Evolutionary conservation across 768 basidiomycete species (phyloP).

Genomic region (Hericium rajendrae): DNA sequence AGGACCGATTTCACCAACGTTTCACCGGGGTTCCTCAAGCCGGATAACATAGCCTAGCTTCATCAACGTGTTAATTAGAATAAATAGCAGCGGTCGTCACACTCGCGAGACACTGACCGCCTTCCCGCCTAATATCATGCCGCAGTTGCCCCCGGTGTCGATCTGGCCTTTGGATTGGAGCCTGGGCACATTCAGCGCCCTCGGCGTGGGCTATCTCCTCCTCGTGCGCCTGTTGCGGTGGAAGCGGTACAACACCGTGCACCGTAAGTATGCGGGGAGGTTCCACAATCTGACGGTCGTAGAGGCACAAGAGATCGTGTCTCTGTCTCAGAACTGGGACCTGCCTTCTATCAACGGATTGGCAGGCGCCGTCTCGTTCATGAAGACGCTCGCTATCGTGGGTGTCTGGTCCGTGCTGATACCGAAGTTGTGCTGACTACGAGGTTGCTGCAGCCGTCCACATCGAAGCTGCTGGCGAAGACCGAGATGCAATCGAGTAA

Average conservation of each 20-base stretch:
- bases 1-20: no score
- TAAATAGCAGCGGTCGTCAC: no score
- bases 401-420: background rate
- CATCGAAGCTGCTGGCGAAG: background rate
- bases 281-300: background rate
- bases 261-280: background rate
- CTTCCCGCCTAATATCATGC: no score
- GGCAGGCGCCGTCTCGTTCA: background rate
- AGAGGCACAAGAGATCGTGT: background rate
- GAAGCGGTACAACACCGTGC: background rate
- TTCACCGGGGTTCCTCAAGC: no score
- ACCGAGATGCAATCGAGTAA: background rate
- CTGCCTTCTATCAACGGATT: background rate
- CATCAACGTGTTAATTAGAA: no score
- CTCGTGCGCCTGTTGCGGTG: background rate
- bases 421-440: background rate
- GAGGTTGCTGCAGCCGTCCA: background rate
- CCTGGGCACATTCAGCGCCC: no score
- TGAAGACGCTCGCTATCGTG: background rate
- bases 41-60: no score
- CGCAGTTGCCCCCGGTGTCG: no score
- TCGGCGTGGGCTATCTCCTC: background rate
- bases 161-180: no score
- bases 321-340: background rate
- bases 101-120: no score